Base-by-base conservation (phyloP, 2,329 filamentous ascomycete species). In the Arthrobotrys pseudoclavata region DNA sequence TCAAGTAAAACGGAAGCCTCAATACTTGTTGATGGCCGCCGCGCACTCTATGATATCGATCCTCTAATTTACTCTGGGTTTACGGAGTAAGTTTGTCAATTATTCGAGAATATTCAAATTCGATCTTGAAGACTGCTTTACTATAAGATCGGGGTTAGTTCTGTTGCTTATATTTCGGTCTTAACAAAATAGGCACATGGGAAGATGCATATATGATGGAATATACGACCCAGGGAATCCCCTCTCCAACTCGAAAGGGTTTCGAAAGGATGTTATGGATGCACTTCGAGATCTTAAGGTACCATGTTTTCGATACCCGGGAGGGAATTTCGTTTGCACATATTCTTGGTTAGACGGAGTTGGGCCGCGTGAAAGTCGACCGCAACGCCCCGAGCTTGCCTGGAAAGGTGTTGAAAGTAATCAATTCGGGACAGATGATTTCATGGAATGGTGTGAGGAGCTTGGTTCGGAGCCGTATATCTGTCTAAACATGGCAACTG, bases 321-420 rank as follows among this genome's bases (percentile, higher is more conserved):
- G 92, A 13, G 92, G 92, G 57, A 96, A 96, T 84, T 96, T 95
- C 83, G 88, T 90, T 52, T 92, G 92, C 3, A 95, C 92, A 0
- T 96, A 95, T 83, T 91, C 94, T 85, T 96, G 93, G 92, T 86
- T 90, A 60, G 92, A 96, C 83, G 92, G 92, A 9, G 86, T 96
- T 79, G 92, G 93, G 0, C 92, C 92, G 0, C 87, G 85, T 79
- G 91, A 93, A 22, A 85, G 90, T 81, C 87, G 93, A 53, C 92
- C 91, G 3, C 79, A 78, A 81, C 87, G 91, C 80, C 91, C 90
- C 0, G 92, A 96, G 82, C 86, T 96, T 66, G 92, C 92, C 4
- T 96, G 92, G 93, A 86, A 91, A 20, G 91, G 90, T 37, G 88
- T 88, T 0, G 93, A 96, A 85, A 88, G 87, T 29, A 96, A 96